Evolutionary conservation across 179 eudicot genomes (phyloP), one percentile per base, ranked within the genome.

Genomic region (Heliamphora pulchella): DNA sequence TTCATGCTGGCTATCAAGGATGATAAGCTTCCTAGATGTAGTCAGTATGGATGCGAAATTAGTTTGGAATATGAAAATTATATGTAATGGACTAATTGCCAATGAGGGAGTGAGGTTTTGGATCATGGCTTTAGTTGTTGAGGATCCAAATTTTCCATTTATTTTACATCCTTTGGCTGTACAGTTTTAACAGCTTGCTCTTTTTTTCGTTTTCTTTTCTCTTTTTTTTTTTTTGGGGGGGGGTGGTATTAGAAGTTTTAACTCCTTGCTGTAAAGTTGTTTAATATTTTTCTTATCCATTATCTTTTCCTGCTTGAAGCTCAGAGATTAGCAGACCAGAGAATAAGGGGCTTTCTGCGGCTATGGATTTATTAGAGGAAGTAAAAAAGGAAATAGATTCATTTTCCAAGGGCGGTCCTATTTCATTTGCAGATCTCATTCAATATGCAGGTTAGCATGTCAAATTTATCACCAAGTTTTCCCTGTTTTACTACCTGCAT

Each of bases 301-400:
- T 50, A 73, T 70, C 76, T 81, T 81, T 89, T 85, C 41, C 85
- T 88, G 79, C 77, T 79, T 91, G 92, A 93, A 95, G 98, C 89
- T 87, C 94, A 89, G 98, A 95, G 94, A 92, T 93, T 20, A 84
- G 81, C 90, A 89, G 97, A 87, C 97, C 98, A 71, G 98, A 92
- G 88, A 93, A 93, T 84, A 88, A 90, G 79, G 93, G 91, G 65
- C 93, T 95, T 50, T 87, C 98, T 78, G 86, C 85, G 63, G 97
- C 98, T 81, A n/a, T 95, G 75, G 84, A 47, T 78, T 84, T 93
- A 18, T 68, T 93, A 78, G 94, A 91, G 84, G 97, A 89, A 55
- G 89, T 85, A 71, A 95, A 95, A 82, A 95, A 93, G 83, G 94
- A 91, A 73, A 93, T 93, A 78, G 98, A 95, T 86, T 89, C 91